Conservation (phyloP, 768 basidiomycete species). For the Infundibulicybe gibba region DNA sequence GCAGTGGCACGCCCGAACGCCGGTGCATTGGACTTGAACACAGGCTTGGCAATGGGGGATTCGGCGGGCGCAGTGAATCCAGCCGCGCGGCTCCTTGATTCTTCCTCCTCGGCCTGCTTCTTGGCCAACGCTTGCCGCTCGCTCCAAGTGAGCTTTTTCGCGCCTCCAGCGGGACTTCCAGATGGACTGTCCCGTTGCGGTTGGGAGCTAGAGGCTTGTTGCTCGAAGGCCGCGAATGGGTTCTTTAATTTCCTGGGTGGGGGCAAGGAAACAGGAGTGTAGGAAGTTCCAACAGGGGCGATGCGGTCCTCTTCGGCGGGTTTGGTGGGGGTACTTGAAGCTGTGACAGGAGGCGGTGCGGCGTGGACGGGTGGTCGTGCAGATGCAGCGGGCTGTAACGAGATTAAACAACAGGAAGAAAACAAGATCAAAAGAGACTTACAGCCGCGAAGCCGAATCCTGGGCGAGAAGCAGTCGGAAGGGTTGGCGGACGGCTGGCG, state of each 20-base stretch:
- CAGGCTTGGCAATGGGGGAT: slow-evolving; percentile 26
- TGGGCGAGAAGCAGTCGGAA: slow-evolving; percentile 40
- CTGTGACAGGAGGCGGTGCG: slow-evolving; percentile 22
- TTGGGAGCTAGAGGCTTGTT: slow-evolving; percentile 32
- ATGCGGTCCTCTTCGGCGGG: slow-evolving; percentile 81
- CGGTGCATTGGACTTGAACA: slow-evolving; percentile 43
- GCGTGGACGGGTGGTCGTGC: slow-evolving; percentile 14
- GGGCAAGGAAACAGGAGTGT: slow-evolving; percentile 82
- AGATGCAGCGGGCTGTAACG: slow-evolving; percentile 10
- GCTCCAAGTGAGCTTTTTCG: slow-evolving; percentile 90
- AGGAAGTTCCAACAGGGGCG: slow-evolving; percentile 81
- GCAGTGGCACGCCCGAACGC: slow-evolving; percentile 42
- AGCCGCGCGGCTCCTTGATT: slow-evolving; percentile 56
- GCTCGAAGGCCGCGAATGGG: slow-evolving; percentile 65
- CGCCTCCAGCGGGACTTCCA: slow-evolving; percentile 24
- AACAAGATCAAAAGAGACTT: slow-evolving; percentile 3
- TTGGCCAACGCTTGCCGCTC: slow-evolving; percentile 92
- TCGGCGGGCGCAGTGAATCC: slow-evolving; percentile 36
- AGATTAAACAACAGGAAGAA: not conserved
- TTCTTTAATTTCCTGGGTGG: slow-evolving; percentile 87
- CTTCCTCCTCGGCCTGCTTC: slow-evolving; percentile 80
- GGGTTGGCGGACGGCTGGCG: slow-evolving; percentile 42
- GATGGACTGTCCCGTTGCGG: slow-evolving; percentile 13
- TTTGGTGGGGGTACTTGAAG: slow-evolving; percentile 56
- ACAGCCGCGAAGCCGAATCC: slow-evolving; percentile 31